phyloP scores from a whole-genome alignment of 1,284 basidiomycete genomes.

The Coriolopsis trogii region DNA sequence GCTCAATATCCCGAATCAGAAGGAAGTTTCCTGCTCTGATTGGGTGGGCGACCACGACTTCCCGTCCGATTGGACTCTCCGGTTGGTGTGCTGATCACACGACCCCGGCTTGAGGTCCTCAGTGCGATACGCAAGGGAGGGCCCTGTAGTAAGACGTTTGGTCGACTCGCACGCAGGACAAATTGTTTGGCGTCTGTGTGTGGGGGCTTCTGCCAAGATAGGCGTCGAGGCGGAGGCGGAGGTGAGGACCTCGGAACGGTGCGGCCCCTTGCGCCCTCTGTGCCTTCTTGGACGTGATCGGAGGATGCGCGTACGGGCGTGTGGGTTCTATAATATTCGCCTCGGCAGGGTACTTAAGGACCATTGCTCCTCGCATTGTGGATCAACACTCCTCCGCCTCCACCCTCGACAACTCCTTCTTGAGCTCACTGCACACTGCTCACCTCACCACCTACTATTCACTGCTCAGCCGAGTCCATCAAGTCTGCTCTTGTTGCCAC shows the following conservation, averaged over 20 bases:
- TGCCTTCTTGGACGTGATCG: constrained; percentile 6
- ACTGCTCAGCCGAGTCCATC: background rate
- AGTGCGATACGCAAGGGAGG: background rate
- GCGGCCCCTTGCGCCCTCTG: constrained; percentile 1
- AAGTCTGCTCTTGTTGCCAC: background rate
- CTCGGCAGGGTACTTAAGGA: constrained; percentile 17
- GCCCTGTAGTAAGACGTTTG: constrained; percentile 1
- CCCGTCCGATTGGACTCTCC: too few relatives aligned
- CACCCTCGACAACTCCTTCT: background rate
- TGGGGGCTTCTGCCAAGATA: constrained; percentile 7
- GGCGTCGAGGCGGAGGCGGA: constrained; percentile 17
- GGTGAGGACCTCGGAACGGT: constrained; percentile 15
- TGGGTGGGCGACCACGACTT: constrained; percentile 15
- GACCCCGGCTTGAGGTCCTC: constrained; percentile 17
- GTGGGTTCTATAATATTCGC: constrained; percentile 9
- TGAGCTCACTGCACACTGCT: too few relatives aligned
- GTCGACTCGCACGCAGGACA: background rate
- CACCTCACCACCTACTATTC: background rate
- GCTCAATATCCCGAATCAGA: constrained; percentile 8
- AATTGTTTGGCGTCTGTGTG: background rate
- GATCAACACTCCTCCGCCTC: constrained; percentile 3
- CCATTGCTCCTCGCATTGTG: background rate
- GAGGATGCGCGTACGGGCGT: constrained; percentile 8
- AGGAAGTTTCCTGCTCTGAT: constrained; percentile 19
- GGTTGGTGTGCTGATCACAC: constrained; percentile 25